Evolutionary conservation across 106 monocot genomes (phyloP), one percentile per base, ranked within the genome.

Genomic region (Platanthera zijinensis): DNA sequence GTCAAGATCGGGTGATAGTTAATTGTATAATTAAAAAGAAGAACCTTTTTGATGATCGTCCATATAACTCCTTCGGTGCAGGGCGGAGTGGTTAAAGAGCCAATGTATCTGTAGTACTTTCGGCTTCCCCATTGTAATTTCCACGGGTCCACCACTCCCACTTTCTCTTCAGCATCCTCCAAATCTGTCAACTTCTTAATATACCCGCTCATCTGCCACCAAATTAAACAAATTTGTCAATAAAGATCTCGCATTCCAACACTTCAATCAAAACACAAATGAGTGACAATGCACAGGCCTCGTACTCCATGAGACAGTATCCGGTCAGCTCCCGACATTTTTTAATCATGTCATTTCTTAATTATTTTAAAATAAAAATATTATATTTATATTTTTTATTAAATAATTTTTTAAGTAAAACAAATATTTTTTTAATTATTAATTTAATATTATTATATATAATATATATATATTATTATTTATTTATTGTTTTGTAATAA

Each of bases 41-140:
- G 21, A 64, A 78, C 78, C 78, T 78, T 90, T 21, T 78, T 81
- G 10, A 90, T 51, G 1, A 92, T 80, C 3, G 84, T 86, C 92
- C 92, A 95, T 0, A 87, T 48, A 7, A 95, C 92, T 15, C 86
- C 88, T 78, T 95, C 92, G 1, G 92, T 88, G 83, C 95, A 95
- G 74, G 95, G 95, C 5, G 95, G 95, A 10, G 84, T 84, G 48
- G 92, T 95, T 56, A 95, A 90, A 0, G 95, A 95, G 47, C 95
- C 95, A 18, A 90, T 71, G 88, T 95, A 95, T 75, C 95, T 84
- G 77, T 86, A 95, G 19, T 95, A 95, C 32, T 90, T 90, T 69
- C 81, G 74, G 72, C 78, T 86, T 9, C 83, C 83, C 61, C 59
- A 74, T 66, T 76, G 81, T 6, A 92, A 52, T 4, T 83, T 52